These are phyloP conservation scores for Sporopachydermia lactativora DNA, from an alignment of 805 yeast genomes.

Conservation along the genomic window DNA sequence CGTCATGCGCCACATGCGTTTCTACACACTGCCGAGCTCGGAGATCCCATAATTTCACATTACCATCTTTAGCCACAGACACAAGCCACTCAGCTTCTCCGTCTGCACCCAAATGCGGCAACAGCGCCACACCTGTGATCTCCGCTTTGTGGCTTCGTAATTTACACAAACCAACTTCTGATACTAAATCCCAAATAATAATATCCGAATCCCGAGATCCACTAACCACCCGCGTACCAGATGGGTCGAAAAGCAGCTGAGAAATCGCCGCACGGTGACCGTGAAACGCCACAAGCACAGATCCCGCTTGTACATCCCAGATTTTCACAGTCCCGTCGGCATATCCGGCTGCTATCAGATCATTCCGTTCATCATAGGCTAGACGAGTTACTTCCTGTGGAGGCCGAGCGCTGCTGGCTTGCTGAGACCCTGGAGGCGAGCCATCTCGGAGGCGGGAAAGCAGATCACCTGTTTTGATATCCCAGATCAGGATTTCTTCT, in stretches of 20 bases:
- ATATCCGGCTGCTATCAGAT: constrained; percentile 78
- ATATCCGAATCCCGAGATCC: constrained; percentile 80
- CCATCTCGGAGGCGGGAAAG: constrained; percentile 45
- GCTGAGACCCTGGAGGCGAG: constrained; percentile 55
- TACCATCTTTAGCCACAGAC: constrained; percentile 78
- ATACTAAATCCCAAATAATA: constrained; percentile 89
- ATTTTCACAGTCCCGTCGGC: constrained; percentile 78
- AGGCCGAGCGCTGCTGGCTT: constrained; percentile 45
- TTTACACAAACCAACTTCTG: constrained; percentile 79
- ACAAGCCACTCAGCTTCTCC: constrained; percentile 61
- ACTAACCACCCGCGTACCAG: constrained; percentile 75
- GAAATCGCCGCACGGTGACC: constrained; percentile 89
- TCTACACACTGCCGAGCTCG: constrained; percentile 82
- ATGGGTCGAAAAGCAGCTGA: constrained; percentile 50
- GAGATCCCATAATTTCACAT: constrained; percentile 87
- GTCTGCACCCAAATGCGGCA: constrained; percentile 20
- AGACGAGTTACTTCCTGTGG: constrained; percentile 52
- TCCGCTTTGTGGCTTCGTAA: constrained; percentile 82
- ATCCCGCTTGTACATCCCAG: constrained; percentile 78
- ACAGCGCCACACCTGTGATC: constrained; percentile 59
- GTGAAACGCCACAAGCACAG: constrained; percentile 65
- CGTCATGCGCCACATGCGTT: constrained; percentile 85
- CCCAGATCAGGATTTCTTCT: constrained; percentile 84
- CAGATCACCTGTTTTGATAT: constrained; percentile 77
- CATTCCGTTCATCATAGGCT: constrained; percentile 44